Percentiles rank a stretch among this genome's conserved stretches.
phyloP scores from a whole-genome alignment of 1,284 basidiomycete species.

The Farysia itapuensis region DNA sequence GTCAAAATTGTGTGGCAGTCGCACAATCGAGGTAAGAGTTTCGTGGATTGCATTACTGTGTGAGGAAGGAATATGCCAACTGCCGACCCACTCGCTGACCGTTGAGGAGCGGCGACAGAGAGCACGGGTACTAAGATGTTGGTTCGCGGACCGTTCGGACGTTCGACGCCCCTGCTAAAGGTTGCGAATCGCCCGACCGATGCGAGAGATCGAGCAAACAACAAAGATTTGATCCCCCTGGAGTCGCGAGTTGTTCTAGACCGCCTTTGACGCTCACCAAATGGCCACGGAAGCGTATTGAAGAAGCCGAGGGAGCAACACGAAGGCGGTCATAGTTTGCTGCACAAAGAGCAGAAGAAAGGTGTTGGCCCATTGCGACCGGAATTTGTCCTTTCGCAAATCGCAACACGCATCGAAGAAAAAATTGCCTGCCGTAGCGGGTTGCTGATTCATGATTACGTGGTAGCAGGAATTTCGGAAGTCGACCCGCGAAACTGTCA shows the following conservation, averaged over 20 bases:
- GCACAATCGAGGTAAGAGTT: too few relatives aligned
- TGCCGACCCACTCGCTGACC: slow-evolving; percentile 33
- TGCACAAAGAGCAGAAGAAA: slow-evolving; percentile 41
- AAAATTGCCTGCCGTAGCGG: too few relatives aligned
- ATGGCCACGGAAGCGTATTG: slow-evolving; percentile 30
- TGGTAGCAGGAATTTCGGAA: too few relatives aligned
- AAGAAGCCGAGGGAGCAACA: slow-evolving; percentile 42
- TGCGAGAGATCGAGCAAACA: slow-evolving; percentile 38
- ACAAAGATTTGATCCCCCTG: slow-evolving; percentile 24
- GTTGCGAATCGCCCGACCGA: slow-evolving; percentile 2
- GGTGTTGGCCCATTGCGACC: too few relatives aligned
- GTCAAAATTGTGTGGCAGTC: too few relatives aligned
- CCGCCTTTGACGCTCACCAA: slow-evolving; percentile 44
- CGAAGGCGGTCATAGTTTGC: slow-evolving; percentile 40
- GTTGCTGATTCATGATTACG: too few relatives aligned
- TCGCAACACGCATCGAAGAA: too few relatives aligned
- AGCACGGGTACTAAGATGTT: slow-evolving; percentile 39
- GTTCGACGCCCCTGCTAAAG: slow-evolving; percentile 20
- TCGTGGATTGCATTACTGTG: slow-evolving; percentile 22
- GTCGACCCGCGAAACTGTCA: too few relatives aligned
- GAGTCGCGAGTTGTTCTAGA: slow-evolving; percentile 42
- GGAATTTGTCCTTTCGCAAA: too few relatives aligned
- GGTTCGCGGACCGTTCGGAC: slow-evolving; percentile 31
- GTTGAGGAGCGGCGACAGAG: slow-evolving; percentile 4
- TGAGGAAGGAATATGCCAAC: slow-evolving; percentile 21